A percentile compares a stretch with the other conserved stretches of the same genome.
Conservation (phyloP, 352 stramenopile species). For the Phytophthora pseudosyringae region DNA sequence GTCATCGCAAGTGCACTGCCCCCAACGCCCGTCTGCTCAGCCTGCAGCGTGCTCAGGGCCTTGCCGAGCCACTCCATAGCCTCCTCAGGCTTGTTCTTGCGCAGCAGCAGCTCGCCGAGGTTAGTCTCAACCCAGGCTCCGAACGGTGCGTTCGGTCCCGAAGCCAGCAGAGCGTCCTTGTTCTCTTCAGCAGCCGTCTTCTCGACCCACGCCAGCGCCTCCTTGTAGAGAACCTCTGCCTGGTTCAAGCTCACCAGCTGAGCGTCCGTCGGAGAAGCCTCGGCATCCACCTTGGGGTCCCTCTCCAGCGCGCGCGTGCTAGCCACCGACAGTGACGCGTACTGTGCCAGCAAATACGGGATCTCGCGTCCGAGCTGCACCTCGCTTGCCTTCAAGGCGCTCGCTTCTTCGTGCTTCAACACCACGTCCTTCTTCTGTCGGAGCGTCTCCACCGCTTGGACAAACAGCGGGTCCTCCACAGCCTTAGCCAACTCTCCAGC, state of each 20-base stretch:
- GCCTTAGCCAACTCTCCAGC: conserved; percentile 40
- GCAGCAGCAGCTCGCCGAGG: conserved; percentile 68
- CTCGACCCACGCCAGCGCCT: conserved; percentile 71
- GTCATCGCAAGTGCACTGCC: conserved; percentile 63
- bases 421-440: conserved; percentile 68
- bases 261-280: conserved; percentile 33
- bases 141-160: conserved; percentile 63
- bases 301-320: conserved; percentile 46
- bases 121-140: conserved; percentile 77
- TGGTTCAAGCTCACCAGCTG: conserved; percentile 65
- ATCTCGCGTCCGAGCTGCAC: conserved; percentile 68
- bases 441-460: conserved; percentile 59
- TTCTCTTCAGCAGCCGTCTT: conserved; percentile 46
- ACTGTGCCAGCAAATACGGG: conserved; percentile 76
- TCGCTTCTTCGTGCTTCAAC: conserved; percentile 54
- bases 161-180: conserved; percentile 54
- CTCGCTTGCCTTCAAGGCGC: conserved; percentile 48
- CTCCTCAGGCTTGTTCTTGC: conserved; percentile 63
- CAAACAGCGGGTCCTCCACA: conserved; percentile 68
- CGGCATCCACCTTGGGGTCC: conserved; percentile 33
- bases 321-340: conserved; percentile 62
- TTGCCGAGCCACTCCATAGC: conserved; percentile 77
- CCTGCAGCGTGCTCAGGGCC: conserved; percentile 65
- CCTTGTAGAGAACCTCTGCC: conserved; percentile 71
- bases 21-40: conserved; percentile 50